phyloP scores from a whole-genome alignment of 768 basidiomycete genomes.

The Coprinellus aureogranulatus region DNA sequence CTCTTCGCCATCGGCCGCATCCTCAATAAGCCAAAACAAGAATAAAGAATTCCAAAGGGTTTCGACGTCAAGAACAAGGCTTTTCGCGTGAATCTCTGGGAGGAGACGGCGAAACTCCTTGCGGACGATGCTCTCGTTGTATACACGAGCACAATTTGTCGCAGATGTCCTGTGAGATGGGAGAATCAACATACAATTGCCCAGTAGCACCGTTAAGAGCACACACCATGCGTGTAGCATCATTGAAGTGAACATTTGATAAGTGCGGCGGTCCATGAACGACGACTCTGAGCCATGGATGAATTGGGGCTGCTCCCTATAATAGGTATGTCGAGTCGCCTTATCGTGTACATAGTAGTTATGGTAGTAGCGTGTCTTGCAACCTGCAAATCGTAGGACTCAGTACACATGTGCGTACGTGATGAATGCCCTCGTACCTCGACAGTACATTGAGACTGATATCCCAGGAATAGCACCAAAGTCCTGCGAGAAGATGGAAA shows the following conservation, averaged over 20 bases:
- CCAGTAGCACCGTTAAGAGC: constrained; percentile 1
- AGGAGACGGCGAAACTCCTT: neutral
- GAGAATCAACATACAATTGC: neutral
- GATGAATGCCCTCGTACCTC: neutral
- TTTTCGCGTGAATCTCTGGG: neutral
- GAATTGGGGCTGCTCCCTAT: neutral
- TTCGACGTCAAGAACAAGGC: neutral
- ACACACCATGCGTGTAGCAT: constrained; percentile 11
- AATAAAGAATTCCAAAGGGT: neutral
- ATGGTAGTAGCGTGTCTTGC: constrained; percentile 13
- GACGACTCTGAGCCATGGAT: constrained; percentile 11
- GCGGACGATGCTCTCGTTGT: neutral
- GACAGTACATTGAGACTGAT: neutral
- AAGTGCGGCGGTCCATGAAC: constrained; percentile 11
- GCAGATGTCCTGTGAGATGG: neutral
- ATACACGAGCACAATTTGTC: neutral
- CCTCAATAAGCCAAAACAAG: neutral
- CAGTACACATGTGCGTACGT: neutral
- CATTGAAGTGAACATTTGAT: constrained; percentile 7
- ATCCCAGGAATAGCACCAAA: neutral
- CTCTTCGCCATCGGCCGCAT: neutral
- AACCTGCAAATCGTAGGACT: neutral
- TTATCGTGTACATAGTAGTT: constrained; percentile 12
- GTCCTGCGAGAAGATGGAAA: neutral
- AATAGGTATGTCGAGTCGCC: constrained; percentile 5